These are phyloP conservation scores for Cordyceps cicadae DNA, from an alignment of 2,329 filamentous ascomycete genomes.

Conservation along the genomic window DNA sequence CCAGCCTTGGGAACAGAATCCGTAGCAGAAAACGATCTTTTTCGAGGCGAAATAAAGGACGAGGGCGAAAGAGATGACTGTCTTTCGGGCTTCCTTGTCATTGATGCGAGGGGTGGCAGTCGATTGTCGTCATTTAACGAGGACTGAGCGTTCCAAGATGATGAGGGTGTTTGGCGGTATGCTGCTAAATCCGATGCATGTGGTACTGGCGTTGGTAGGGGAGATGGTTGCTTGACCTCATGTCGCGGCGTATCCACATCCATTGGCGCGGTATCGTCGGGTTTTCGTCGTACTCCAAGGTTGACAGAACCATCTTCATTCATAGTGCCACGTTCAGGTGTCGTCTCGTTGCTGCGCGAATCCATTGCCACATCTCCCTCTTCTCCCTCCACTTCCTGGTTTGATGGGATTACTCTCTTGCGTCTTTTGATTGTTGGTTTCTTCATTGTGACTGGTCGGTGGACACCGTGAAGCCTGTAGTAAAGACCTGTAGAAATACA, in stretches of 20 bases:
- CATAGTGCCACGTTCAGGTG: conserved; percentile 44
- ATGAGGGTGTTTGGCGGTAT: conserved; percentile 40
- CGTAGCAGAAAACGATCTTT: conserved; percentile 58
- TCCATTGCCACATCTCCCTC: conserved; percentile 40
- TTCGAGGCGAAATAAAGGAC: conserved; percentile 52
- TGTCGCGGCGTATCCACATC: conserved; percentile 38
- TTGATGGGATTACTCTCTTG: conserved; percentile 84
- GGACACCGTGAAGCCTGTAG: conserved; percentile 89
- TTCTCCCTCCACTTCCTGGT: conserved; percentile 41
- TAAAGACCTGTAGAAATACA: conserved; percentile 60
- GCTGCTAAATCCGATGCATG: conserved; percentile 38
- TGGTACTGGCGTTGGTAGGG: conserved; percentile 32
- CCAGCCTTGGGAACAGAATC: conserved; percentile 40
- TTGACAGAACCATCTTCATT: conserved; percentile 60
- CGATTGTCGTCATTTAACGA: conserved; percentile 49
- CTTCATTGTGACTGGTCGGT: conserved; percentile 96
- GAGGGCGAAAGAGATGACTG: conserved; percentile 53
- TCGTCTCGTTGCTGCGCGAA: conserved; percentile 28
- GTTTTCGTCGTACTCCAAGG: conserved; percentile 46
- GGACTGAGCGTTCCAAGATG: conserved; percentile 29
- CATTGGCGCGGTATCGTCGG: conserved; percentile 36
- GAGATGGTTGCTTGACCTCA: conserved; percentile 36
- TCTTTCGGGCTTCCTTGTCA: conserved; percentile 37
- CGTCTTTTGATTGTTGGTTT: conserved; percentile 93
- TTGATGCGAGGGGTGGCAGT: conserved; percentile 46